Evolutionary conservation across 1,284 basidiomycete species (phyloP).

Genomic region (Papiliotrema flavescens): DNA sequence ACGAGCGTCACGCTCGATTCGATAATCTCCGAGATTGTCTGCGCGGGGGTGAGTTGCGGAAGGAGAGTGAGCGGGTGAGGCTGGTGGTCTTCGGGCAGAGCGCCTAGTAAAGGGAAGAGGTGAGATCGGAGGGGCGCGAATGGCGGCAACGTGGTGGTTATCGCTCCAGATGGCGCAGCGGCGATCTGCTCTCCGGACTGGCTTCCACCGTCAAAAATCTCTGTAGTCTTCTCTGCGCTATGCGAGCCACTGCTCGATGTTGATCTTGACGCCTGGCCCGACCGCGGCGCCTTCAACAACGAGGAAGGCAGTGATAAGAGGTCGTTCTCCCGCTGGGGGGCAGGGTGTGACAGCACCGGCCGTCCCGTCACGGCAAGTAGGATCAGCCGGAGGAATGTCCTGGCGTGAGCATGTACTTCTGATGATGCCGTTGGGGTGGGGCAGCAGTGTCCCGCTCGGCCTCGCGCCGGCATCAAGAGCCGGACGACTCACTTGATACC

Average conservation of each 20-base stretch:
- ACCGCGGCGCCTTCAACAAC: constrained; percentile 23
- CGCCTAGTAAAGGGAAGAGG: constrained; percentile 39
- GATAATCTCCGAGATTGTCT: constrained; percentile 37
- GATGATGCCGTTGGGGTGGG: background rate
- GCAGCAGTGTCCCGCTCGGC: too few species aligned
- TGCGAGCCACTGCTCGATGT: too few species aligned
- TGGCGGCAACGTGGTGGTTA: constrained; percentile 45
- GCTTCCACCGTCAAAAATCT: too few species aligned
- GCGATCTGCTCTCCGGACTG: constrained; percentile 54
- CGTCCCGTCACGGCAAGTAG: constrained; percentile 68
- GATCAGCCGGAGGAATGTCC: constrained; percentile 66
- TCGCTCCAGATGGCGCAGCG: constrained; percentile 3
- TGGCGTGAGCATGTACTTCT: constrained; percentile 40
- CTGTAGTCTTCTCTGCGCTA: too few species aligned
- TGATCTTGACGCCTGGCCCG: too few species aligned
- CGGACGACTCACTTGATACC: constrained; percentile 64
- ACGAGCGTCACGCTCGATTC: constrained; percentile 49
- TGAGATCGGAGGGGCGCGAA: constrained; percentile 56
- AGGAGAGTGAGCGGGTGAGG: constrained; percentile 36
- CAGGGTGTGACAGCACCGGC: constrained; percentile 67
- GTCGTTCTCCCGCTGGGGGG: constrained; percentile 82
- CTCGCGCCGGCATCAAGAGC: background rate
- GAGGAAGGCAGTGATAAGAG: constrained; percentile 58
- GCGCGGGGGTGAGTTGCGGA: constrained; percentile 25
- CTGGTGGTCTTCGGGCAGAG: constrained; percentile 37